phyloP scores from a whole-genome alignment of 352 stramenopile genomes.

The Phytophthora parvispora region DNA sequence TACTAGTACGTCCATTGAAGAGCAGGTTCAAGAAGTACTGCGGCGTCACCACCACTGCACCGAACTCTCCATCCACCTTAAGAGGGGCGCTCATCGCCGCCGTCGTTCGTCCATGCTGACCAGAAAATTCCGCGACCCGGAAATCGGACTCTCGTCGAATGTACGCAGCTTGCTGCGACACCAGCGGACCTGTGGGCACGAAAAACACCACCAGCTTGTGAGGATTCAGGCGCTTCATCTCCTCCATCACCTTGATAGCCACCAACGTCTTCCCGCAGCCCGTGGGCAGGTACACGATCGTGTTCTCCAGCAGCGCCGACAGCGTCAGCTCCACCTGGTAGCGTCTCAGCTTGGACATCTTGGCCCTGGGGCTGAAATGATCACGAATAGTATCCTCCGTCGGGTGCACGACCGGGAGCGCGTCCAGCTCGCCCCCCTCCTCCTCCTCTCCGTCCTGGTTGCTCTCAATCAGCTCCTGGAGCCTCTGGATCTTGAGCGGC shows the following conservation, averaged over 20 bases:
- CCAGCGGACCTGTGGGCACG: slow-evolving; percentile 75
- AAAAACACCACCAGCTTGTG: slow-evolving; percentile 69
- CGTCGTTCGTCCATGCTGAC: slow-evolving; percentile 44
- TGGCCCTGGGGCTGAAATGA: slow-evolving; percentile 39
- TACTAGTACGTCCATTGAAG: slow-evolving; percentile 32
- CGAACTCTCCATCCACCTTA: slow-evolving; percentile 29
- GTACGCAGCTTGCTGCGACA: slow-evolving; percentile 82
- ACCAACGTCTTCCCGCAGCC: slow-evolving; percentile 85
- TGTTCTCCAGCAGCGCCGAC: slow-evolving; percentile 80
- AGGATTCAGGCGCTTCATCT: slow-evolving; percentile 72
- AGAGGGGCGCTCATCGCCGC: slow-evolving; percentile 18
- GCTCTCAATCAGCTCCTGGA: slow-evolving; percentile 21
- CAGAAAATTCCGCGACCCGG: slow-evolving; percentile 61
- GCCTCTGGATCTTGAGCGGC: slow-evolving; percentile 30
- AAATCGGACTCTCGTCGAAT: slow-evolving; percentile 76
- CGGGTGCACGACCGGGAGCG: slow-evolving; percentile 29
- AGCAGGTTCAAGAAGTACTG: slow-evolving; percentile 82
- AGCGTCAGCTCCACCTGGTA: slow-evolving; percentile 82
- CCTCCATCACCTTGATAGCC: slow-evolving; percentile 77
- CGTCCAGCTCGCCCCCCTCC: neutral
- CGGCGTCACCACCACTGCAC: slow-evolving; percentile 72
- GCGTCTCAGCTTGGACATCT: slow-evolving; percentile 59
- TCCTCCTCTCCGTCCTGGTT: neutral
- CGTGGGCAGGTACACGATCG: slow-evolving; percentile 83
- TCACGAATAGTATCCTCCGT: slow-evolving; percentile 42